These are phyloP conservation scores for Candida hispaniensis DNA, from an alignment of 805 yeast genomes.

Conservation along the genomic window DNA sequence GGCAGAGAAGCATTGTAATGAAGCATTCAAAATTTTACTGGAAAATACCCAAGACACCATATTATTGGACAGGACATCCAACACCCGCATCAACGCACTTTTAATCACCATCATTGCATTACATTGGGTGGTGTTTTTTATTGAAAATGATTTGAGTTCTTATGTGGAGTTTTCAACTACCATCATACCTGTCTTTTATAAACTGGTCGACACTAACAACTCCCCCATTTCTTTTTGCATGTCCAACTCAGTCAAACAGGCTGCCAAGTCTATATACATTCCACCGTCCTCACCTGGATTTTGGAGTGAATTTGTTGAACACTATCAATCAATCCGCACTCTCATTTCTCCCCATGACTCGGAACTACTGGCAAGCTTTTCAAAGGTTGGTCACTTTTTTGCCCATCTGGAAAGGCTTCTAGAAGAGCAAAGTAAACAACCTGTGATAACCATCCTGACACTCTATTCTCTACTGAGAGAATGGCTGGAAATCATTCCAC, in stretches of 20 bases:
- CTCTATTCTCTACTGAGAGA: slow-evolving; percentile 22
- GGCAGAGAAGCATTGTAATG: slow-evolving; percentile 1
- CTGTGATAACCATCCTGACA: slow-evolving; percentile 20
- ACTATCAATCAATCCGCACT: slow-evolving; percentile 16
- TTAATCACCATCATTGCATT: slow-evolving; percentile 23
- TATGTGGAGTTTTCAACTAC: slow-evolving; percentile 25
- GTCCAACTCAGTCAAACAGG: slow-evolving; percentile 27
- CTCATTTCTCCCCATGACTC: slow-evolving; percentile 1
- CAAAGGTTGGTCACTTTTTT: slow-evolving; percentile 2
- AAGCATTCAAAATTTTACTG: neutral
- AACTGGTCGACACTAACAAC: slow-evolving; percentile 18
- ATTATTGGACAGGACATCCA: no score
- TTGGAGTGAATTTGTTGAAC: slow-evolving; percentile 26
- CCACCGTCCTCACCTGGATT: slow-evolving; percentile 28
- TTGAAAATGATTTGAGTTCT: slow-evolving; percentile 22
- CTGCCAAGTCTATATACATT: slow-evolving; percentile 28
- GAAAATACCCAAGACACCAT: slow-evolving; percentile 7
- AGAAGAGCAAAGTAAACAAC: slow-evolving; percentile 7
- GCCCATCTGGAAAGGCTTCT: neutral
- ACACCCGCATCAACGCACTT: slow-evolving; percentile 21
- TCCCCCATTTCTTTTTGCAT: slow-evolving; percentile 24
- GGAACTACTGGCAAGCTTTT: slow-evolving; percentile 3
- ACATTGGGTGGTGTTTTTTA: slow-evolving; percentile 26
- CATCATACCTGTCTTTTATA: slow-evolving; percentile 24
- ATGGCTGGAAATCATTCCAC: slow-evolving; percentile 26